Percentiles rank a stretch among this genome's conserved stretches.
These are phyloP conservation scores for Tolypocladium amazonense DNA, from an alignment of 2,329 filamentous ascomycete species.

Conservation along the genomic window DNA sequence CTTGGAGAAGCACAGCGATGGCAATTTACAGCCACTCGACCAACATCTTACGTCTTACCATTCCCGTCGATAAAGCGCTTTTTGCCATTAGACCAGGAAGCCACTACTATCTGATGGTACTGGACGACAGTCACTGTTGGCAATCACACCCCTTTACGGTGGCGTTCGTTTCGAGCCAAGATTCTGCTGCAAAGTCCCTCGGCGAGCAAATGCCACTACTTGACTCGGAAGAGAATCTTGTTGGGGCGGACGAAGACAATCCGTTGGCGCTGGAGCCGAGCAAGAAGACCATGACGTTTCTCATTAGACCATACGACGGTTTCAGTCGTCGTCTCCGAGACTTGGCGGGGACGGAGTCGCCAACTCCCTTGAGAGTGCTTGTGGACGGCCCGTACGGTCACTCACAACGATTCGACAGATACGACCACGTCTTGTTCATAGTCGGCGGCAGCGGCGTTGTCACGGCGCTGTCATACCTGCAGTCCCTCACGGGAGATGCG, in stretches of 20 bases:
- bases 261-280: slow-evolving; percentile 10
- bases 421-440: slow-evolving; percentile 29
- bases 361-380: slow-evolving; percentile 20
- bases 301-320: slow-evolving; percentile 34
- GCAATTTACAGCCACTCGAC: slow-evolving; percentile 24
- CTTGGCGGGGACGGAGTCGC: slow-evolving; percentile 9
- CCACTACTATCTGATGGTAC: slow-evolving; percentile 33
- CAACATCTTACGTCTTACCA: slow-evolving; percentile 29
- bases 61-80: slow-evolving; percentile 22
- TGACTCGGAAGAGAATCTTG: not conserved
- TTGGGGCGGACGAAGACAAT: not conserved
- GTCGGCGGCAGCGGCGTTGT: slow-evolving; percentile 35
- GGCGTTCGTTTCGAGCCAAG: slow-evolving; percentile 15
- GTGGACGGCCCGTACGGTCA: slow-evolving; percentile 36
- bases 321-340: slow-evolving; percentile 28
- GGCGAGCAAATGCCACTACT: slow-evolving; percentile 16
- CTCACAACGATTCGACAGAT: slow-evolving; percentile 24
- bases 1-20: slow-evolving; percentile 23
- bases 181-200: slow-evolving; percentile 1
- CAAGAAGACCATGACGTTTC: slow-evolving; percentile 15
- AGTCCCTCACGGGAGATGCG: slow-evolving; percentile 10
- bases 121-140: slow-evolving; percentile 30
- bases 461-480: slow-evolving; percentile 28
- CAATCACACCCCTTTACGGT: slow-evolving; percentile 41
- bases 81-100: slow-evolving; percentile 28